Conservation (phyloP, 1,139 yeast species). For the Pichia sp. region DNA sequence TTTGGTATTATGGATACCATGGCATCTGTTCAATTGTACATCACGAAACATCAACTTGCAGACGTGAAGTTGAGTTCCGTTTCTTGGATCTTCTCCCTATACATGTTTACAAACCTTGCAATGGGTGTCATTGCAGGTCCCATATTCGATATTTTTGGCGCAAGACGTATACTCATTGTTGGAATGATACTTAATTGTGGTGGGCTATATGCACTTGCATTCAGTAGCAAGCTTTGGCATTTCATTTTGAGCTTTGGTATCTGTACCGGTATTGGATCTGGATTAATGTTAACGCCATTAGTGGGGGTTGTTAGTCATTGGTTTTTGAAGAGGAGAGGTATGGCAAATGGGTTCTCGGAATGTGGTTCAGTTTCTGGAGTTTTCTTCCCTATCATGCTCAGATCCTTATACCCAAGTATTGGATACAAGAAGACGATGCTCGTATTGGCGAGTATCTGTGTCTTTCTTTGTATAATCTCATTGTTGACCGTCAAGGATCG, state of each 20-base stretch:
- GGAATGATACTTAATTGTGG: constrained; percentile 42
- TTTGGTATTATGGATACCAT: constrained; percentile 61
- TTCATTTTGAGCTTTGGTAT: constrained; percentile 54
- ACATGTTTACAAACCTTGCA: constrained; percentile 46
- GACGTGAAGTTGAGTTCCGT: constrained; percentile 40
- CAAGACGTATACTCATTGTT: constrained; percentile 36
- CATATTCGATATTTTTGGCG: constrained; percentile 57
- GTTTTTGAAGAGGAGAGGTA: constrained; percentile 50
- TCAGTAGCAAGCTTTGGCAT: constrained; percentile 44
- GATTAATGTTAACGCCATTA: constrained; percentile 49
- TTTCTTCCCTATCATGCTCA: constrained; percentile 52
- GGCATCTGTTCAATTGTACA: constrained; percentile 61
- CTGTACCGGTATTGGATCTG: constrained; percentile 50
- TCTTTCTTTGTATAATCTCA: constrained; percentile 31
- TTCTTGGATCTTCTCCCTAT: constrained; percentile 62
- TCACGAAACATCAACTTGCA: constrained; percentile 46
- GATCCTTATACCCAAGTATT: constrained; percentile 39
- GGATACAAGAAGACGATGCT: constrained; percentile 59
- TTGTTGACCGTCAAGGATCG: constrained; percentile 19
- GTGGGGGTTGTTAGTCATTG: constrained; percentile 58
- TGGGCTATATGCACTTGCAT: constrained; percentile 51
- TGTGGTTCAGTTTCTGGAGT: constrained; percentile 59
- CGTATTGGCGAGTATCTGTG: constrained; percentile 44
- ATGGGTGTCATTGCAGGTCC: constrained; percentile 55
- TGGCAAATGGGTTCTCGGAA: constrained; percentile 53